phyloP scores from a whole-genome alignment of 1,139 yeast genomes.

The Geotrichum europaeum region DNA sequence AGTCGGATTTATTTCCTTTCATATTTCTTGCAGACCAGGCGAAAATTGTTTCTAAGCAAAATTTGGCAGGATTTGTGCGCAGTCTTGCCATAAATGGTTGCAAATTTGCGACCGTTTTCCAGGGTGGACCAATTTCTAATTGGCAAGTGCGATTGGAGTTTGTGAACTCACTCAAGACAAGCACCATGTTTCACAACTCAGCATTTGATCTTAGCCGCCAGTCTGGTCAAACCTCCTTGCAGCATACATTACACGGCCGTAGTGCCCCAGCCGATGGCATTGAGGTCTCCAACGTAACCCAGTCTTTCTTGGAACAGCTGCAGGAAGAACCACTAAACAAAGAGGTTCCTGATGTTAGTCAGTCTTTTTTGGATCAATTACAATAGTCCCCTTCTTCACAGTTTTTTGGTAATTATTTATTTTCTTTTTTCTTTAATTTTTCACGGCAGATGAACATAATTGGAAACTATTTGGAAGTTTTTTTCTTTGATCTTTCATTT shows the following conservation, averaged over 20 bases:
- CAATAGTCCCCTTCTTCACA: neutral
- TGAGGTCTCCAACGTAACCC: constrained; percentile 6
- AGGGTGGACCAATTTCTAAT: constrained; percentile 49
- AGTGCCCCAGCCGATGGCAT: neutral
- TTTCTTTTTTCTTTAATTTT: neutral
- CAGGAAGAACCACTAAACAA: neutral
- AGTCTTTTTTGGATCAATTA: constrained; percentile 6
- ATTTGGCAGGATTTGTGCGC: constrained; percentile 58
- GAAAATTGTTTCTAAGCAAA: constrained; percentile 57
- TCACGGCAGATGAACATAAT: neutral
- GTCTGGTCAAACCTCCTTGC: neutral
- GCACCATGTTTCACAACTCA: neutral
- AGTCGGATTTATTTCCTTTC: constrained; percentile 61
- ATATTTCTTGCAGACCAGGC: constrained; percentile 70
- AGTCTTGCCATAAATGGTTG: constrained; percentile 60
- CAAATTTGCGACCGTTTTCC: constrained; percentile 60
- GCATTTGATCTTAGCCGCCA: neutral
- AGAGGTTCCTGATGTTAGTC: constrained; percentile 4
- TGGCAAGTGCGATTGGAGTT: constrained; percentile 67
- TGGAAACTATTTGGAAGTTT: neutral
- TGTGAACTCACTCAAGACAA: constrained; percentile 38
- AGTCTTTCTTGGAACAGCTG: constrained; percentile 7
- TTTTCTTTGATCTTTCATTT: neutral
- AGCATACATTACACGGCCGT: neutral
- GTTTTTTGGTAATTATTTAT: neutral